A percentile compares a stretch with the other conserved stretches of the same genome.
phyloP scores from a whole-genome alignment of 2,329 filamentous ascomycete genomes.

The Scedosporium boydii region DNA sequence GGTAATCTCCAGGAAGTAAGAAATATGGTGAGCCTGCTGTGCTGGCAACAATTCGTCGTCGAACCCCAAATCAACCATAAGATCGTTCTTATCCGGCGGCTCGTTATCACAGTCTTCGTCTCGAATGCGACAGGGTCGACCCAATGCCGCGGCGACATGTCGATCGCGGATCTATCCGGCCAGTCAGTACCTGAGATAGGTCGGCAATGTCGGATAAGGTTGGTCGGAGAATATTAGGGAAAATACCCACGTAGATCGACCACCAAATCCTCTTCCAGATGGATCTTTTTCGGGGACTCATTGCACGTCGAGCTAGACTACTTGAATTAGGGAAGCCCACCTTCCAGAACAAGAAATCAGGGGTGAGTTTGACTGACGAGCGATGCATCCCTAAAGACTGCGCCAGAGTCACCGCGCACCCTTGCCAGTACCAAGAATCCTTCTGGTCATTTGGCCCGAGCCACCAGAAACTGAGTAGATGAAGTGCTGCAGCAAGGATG shows the following conservation, averaged over 20 bases:
- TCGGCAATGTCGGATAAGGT: too few relatives aligned
- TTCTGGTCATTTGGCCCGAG: conserved; percentile 6
- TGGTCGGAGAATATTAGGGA: too few relatives aligned
- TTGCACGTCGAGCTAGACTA: too few relatives aligned
- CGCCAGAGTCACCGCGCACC: conserved; percentile 7
- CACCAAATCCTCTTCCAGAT: too few relatives aligned
- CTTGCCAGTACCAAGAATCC: conserved; percentile 8
- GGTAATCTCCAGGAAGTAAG: too few relatives aligned
- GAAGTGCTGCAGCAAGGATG: conserved; percentile 1
- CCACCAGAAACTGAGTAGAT: conserved; percentile 10
- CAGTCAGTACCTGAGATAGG: too few relatives aligned
- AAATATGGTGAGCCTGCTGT: too few relatives aligned
- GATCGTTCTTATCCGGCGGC: conserved; percentile 19
- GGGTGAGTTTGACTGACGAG: conserved; percentile 15
- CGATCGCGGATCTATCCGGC: conserved; percentile 14
- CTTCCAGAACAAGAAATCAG: conserved; percentile 8
- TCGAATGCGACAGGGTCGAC: conserved; percentile 25
- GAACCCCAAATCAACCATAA: conserved; percentile 17
- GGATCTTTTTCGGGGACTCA: too few relatives aligned
- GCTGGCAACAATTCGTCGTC: too few relatives aligned
- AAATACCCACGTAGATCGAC: too few relatives aligned
- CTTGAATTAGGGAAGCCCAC: too few relatives aligned
- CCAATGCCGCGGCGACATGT: conserved; percentile 25
- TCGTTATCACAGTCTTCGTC: conserved; percentile 30
- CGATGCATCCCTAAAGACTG: conserved; percentile 9